Evolutionary conservation across 2,329 filamentous ascomycete genomes (phyloP).

Genomic region (Sporothrix sp.): DNA sequence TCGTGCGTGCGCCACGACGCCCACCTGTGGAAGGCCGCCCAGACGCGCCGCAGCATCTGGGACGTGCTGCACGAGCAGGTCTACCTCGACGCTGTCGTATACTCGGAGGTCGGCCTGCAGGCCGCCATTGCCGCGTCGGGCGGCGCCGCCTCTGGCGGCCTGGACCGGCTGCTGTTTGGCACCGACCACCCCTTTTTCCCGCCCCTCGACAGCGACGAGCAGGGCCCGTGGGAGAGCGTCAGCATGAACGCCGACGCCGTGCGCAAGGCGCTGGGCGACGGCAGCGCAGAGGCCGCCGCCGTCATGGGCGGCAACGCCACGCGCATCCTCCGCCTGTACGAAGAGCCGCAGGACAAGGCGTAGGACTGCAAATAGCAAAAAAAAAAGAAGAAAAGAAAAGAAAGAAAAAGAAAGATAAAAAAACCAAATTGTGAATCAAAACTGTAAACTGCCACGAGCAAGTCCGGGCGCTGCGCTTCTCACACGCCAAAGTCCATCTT

Average conservation of each 20-base stretch:
- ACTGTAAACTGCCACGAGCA: no score
- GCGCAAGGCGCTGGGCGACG: constrained; percentile 15
- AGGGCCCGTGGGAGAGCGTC: constrained; percentile 61
- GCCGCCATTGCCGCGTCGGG: constrained; percentile 58
- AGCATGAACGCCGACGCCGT: constrained; percentile 42
- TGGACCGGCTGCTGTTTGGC: constrained; percentile 67
- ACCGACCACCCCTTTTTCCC: constrained; percentile 82
- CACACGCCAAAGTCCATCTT: constrained; percentile 91
- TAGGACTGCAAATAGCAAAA: not conserved
- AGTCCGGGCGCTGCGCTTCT: no score
- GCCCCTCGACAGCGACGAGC: constrained; percentile 48
- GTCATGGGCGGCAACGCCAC: constrained; percentile 20
- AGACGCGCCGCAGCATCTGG: constrained; percentile 44
- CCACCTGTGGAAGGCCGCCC: constrained; percentile 57
- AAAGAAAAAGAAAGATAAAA: not conserved
- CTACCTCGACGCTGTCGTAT: constrained; percentile 80
- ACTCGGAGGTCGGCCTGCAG: constrained; percentile 62
- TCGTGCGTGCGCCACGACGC: constrained; percentile 78
- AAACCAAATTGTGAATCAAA: not conserved
- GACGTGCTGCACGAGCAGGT: constrained; percentile 59
- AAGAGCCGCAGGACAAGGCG: constrained; percentile 1
- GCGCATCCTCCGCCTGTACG: constrained; percentile 16
- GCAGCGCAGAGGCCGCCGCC: constrained; percentile 7
- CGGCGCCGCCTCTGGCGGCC: constrained; percentile 41
- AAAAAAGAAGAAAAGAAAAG: not conserved